A percentile compares a stretch with the other conserved stretches of the same genome.
These are phyloP conservation scores for Hysterium pulicare DNA, from an alignment of 2,329 filamentous ascomycete species.

Conservation along the genomic window DNA sequence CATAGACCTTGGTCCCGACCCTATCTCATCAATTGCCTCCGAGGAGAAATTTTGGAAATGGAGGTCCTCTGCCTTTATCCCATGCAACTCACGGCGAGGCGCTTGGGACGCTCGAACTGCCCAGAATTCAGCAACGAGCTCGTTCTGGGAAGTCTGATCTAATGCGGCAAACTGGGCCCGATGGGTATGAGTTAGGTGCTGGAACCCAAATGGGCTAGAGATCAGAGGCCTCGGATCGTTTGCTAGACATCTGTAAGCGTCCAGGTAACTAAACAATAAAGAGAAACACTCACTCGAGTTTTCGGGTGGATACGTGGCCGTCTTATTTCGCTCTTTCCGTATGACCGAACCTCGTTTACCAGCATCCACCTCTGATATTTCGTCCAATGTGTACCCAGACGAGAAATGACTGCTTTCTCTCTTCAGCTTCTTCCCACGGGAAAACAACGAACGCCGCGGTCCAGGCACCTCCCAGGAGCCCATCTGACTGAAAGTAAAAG, in stretches of 20 bases:
- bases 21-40: conserved; percentile 15
- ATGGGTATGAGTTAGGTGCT: conserved; percentile 60
- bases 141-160: conserved; percentile 49
- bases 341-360: conserved; percentile 32
- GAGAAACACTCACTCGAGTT: conserved; percentile 21
- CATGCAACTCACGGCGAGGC: conserved; percentile 48
- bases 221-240: conserved; percentile 41
- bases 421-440: conserved; percentile 32
- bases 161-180: conserved; percentile 53
- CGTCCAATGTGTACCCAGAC: conserved; percentile 15
- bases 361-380: conserved; percentile 23
- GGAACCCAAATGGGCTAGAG: conserved; percentile 62
- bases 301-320: conserved; percentile 19
- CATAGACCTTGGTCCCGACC: conserved; percentile 14
- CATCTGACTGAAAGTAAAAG: conserved; percentile 14
- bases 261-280: not conserved
- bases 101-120: conserved; percentile 52
- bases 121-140: conserved; percentile 53
- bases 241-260: conserved; percentile 17
- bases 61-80: conserved; percentile 51
- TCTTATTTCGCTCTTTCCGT: conserved; percentile 25
- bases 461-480: conserved; percentile 20
- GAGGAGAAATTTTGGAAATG: conserved; percentile 26
- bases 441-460: conserved; percentile 28
- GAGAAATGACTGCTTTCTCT: conserved; percentile 32